These are phyloP conservation scores for Moesziomyces sp. DNA, from an alignment of 1,284 basidiomycete species.

Conservation along the genomic window DNA sequence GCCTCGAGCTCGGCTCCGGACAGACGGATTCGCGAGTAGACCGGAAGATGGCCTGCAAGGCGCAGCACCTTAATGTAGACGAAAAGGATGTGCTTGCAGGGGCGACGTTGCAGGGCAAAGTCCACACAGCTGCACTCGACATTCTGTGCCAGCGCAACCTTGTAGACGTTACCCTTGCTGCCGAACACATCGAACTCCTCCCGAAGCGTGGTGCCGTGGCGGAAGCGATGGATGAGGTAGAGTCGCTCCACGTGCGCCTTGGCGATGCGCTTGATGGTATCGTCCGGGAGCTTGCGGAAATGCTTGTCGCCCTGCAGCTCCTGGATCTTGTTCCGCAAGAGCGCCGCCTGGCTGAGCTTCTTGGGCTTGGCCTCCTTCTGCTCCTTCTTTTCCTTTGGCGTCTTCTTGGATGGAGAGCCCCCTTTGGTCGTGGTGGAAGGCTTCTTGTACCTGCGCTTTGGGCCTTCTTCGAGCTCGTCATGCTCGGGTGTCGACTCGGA, in stretches of 20 bases:
- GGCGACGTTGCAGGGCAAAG: constrained; percentile 15
- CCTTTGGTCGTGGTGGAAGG: constrained; percentile 4
- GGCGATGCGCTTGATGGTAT: constrained; percentile 29
- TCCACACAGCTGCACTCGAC: constrained; percentile 38
- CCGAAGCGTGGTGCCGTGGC: constrained; percentile 2
- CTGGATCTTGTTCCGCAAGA: constrained; percentile 22
- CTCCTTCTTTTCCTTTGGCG: background rate
- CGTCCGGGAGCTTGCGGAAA: constrained; percentile 28
- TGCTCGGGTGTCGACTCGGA: constrained; percentile 3
- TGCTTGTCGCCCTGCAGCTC: constrained; percentile 29
- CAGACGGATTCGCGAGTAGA: constrained; percentile 13
- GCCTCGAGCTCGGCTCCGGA: constrained; percentile 12
- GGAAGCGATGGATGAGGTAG: constrained; percentile 37
- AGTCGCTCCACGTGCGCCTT: constrained; percentile 27
- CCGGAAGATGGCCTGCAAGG: constrained; percentile 23
- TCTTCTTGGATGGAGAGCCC: constrained; percentile 1
- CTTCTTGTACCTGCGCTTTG: constrained; percentile 21
- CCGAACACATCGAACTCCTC: constrained; percentile 43
- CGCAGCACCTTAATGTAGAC: constrained; percentile 46
- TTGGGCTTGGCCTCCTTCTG: constrained; percentile 28
- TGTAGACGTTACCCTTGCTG: constrained; percentile 43
- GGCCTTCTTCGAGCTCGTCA: constrained; percentile 35
- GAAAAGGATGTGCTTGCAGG: constrained; percentile 44
- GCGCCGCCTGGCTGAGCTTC: constrained; percentile 20
- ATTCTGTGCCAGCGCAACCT: constrained; percentile 17